Percentiles rank a stretch among this genome's conserved stretches.
phyloP scores from a whole-genome alignment of 306 rosid species.

The Sophora flavescens region DNA sequence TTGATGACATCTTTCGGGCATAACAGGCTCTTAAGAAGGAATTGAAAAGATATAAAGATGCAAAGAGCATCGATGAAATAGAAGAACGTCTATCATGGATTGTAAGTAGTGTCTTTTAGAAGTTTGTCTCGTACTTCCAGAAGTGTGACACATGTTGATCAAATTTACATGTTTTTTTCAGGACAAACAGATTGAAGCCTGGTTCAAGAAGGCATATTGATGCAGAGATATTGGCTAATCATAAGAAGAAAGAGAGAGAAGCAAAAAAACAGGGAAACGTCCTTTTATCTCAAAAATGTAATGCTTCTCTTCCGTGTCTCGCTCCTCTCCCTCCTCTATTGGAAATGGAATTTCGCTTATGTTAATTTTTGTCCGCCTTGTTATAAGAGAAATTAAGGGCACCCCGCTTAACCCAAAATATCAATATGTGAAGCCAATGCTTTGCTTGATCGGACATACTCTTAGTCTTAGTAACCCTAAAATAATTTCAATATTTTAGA shows the following conservation, averaged over 20 bases:
- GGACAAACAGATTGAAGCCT: conserved; percentile 72
- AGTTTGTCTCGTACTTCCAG: conserved; percentile 33
- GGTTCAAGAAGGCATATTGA: conserved; percentile 57
- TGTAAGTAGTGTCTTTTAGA: conserved; percentile 51
- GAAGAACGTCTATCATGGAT: conserved; percentile 59
- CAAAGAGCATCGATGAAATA: conserved; percentile 58
- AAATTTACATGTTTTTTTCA: conserved; percentile 44
- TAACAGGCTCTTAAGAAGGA: conserved; percentile 66
- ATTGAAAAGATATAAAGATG: conserved; percentile 59
- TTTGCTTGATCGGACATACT: not conserved
- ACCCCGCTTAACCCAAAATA: not conserved
- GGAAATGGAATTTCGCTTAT: conserved; percentile 8
- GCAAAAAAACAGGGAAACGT: conserved; percentile 74
- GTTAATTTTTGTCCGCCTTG: conserved; percentile 13
- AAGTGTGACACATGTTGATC: conserved; percentile 22
- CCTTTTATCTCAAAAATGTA: conserved; percentile 83
- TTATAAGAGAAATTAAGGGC: not conserved
- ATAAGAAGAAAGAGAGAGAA: conserved; percentile 84
- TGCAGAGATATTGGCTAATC: conserved; percentile 61
- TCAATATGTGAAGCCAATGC: conserved; percentile 2
- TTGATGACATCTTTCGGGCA: conserved; percentile 23
- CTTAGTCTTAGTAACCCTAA: not conserved
- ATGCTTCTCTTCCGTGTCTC: not conserved
- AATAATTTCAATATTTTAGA: not conserved
- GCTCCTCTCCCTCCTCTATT: not conserved